Percentiles rank a stretch among this genome's conserved stretches.
phyloP scores from a whole-genome alignment of 371 early-diverging fungal genomes.

The Capillidium heterosporum region DNA sequence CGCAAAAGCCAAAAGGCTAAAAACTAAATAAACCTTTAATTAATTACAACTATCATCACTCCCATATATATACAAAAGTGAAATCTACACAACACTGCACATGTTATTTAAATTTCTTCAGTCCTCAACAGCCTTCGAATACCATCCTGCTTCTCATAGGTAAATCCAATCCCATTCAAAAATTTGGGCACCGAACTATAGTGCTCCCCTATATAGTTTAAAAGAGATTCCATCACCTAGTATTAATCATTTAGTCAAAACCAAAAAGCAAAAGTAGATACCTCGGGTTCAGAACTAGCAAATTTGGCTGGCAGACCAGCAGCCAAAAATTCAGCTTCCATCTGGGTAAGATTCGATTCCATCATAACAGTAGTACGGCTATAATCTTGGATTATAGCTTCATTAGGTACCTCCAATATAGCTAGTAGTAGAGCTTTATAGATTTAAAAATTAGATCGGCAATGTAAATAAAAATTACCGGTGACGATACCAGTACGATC shows the following conservation, averaged over 20 bases:
- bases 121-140: no score
- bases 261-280: background rate
- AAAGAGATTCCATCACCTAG: background rate
- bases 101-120: no score
- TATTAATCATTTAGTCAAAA: background rate
- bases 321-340: background rate
- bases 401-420: background rate
- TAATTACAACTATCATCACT: no score
- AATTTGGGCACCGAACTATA: background rate
- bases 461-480: background rate
- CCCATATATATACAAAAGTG: no score
- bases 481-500: slow-evolving; percentile 60
- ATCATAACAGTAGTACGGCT: background rate
- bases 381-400: background rate
- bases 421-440: background rate
- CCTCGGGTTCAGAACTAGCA: background rate
- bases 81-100: no score
- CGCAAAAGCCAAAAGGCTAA: no score
- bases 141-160: background rate
- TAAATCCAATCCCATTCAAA: background rate
- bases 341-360: background rate
- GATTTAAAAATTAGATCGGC: background rate
- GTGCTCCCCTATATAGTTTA: background rate
- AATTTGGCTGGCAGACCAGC: background rate
- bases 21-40: no score